A percentile compares a stretch with the other conserved stretches of the same genome.
Evolutionary conservation across 164 flowering plant species (phyloP).

Genomic region (Magnolia changhungtana): DNA sequence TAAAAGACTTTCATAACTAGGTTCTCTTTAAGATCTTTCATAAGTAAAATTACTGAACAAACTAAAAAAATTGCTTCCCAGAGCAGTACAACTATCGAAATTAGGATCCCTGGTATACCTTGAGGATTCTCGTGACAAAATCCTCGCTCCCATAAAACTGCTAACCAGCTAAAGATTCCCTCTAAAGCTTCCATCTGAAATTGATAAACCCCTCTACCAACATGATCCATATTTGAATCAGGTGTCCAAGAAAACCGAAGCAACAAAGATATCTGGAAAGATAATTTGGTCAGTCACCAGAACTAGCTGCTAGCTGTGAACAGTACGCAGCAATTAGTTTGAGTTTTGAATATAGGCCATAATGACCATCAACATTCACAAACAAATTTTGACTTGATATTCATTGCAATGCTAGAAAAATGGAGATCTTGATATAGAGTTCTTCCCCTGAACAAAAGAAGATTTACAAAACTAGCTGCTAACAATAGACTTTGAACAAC

Average conservation of each 20-base stretch:
- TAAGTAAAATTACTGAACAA: neutral
- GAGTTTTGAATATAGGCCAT: neutral
- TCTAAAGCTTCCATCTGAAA: slow-evolving; percentile 38
- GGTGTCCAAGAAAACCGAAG: slow-evolving; percentile 35
- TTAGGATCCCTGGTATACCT: slow-evolving; percentile 41
- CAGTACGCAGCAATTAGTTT: neutral
- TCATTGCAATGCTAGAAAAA: neutral
- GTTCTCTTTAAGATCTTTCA: neutral
- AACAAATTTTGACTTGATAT: neutral
- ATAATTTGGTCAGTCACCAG: neutral
- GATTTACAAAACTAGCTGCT: too few relatives aligned
- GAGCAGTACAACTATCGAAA: neutral
- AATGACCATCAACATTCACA: neutral
- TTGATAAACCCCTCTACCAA: slow-evolving; percentile 24
- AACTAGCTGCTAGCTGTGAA: neutral
- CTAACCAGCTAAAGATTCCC: slow-evolving; percentile 66
- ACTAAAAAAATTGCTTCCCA: neutral
- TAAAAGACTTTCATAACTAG: neutral
- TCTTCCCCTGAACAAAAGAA: neutral
- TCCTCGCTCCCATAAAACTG: slow-evolving; percentile 86
- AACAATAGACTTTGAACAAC: too few relatives aligned
- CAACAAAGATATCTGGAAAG: slow-evolving; percentile 56
- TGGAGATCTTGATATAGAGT: neutral
- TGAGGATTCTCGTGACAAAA: slow-evolving; percentile 89
- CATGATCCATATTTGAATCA: slow-evolving; percentile 23